phyloP scores from a whole-genome alignment of 176 grass and related monocot genomes.

The Raddia guianensis region DNA sequence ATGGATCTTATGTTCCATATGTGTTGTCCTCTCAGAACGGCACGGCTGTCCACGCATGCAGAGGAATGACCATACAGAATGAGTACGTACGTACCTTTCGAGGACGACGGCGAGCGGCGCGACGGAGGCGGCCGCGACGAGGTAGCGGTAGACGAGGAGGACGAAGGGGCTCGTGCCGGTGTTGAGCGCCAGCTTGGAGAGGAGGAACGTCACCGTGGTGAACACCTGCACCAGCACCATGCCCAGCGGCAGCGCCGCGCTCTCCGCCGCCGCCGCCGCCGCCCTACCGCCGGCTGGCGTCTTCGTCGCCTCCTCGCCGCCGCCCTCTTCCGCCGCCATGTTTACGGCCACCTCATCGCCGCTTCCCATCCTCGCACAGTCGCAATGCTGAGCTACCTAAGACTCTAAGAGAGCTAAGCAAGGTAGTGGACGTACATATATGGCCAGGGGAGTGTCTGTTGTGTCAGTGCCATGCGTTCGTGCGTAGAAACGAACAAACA shows the following conservation, averaged over 20 bases:
- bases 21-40: not conserved
- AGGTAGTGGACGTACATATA: too few relatives aligned
- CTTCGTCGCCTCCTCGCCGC: too few relatives aligned
- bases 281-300: not conserved
- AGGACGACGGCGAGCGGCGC: slow-evolving; percentile 34
- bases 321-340: not conserved
- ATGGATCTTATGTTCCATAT: not conserved
- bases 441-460: too few relatives aligned
- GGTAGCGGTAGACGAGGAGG: slow-evolving; percentile 52
- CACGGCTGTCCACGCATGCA: too few relatives aligned
- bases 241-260: slow-evolving; percentile 20
- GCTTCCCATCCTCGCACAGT: not conserved
- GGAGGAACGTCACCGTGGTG: slow-evolving; percentile 35
- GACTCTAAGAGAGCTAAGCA: too few relatives aligned
- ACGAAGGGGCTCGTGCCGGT: slow-evolving; percentile 38
- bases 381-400: too few relatives aligned
- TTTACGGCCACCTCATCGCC: not conserved
- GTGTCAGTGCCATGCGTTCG: too few relatives aligned
- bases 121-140: slow-evolving; percentile 22
- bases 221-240: slow-evolving; percentile 48
- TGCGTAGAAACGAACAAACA: too few relatives aligned
- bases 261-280: not conserved
- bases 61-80: too few relatives aligned
- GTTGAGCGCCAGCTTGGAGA: slow-evolving; percentile 46
- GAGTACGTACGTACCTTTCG: slow-evolving; percentile 30